phyloP scores from a whole-genome alignment of 2,329 filamentous ascomycete species.

The Exophiala xenobiotica region DNA sequence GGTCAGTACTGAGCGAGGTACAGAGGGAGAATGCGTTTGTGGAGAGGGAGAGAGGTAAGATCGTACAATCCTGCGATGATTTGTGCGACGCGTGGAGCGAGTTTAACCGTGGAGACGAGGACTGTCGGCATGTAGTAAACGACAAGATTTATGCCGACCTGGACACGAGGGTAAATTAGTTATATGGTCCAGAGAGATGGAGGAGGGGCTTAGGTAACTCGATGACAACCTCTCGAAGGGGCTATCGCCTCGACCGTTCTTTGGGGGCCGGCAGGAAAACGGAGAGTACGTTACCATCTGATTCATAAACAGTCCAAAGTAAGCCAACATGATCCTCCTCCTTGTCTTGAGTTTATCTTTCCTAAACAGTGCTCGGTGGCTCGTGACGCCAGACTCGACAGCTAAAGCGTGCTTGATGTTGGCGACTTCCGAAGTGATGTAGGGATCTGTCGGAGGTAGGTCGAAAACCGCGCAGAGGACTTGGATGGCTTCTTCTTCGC shows the following conservation, averaged over 20 bases:
- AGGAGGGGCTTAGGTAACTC: no score
- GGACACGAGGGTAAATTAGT: background rate
- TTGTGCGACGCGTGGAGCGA: conserved; percentile 45
- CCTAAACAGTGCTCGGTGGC: conserved; percentile 36
- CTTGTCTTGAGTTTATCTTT: conserved; percentile 31
- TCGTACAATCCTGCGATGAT: conserved; percentile 46
- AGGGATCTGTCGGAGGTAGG: conserved; percentile 33
- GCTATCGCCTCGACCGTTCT: no score
- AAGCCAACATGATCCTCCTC: conserved; percentile 2
- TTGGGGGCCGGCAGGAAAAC: no score
- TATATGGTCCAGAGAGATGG: background rate
- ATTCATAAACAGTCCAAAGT: conserved; percentile 1
- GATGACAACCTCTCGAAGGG: no score
- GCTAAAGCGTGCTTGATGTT: conserved; percentile 13
- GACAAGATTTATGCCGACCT: conserved; percentile 43
- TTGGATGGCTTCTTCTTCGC: conserved; percentile 13
- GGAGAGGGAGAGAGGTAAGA: background rate
- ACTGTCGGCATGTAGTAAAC: conserved; percentile 41
- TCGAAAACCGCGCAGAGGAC: conserved; percentile 40
- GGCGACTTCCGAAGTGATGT: conserved; percentile 32
- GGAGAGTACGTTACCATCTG: no score
- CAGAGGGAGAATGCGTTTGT: background rate
- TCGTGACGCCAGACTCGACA: conserved; percentile 34
- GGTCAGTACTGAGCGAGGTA: background rate
- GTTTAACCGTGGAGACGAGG: conserved; percentile 48